Conservation (phyloP, 2,329 filamentous ascomycete species). For the Aureobasidium sp. region DNA sequence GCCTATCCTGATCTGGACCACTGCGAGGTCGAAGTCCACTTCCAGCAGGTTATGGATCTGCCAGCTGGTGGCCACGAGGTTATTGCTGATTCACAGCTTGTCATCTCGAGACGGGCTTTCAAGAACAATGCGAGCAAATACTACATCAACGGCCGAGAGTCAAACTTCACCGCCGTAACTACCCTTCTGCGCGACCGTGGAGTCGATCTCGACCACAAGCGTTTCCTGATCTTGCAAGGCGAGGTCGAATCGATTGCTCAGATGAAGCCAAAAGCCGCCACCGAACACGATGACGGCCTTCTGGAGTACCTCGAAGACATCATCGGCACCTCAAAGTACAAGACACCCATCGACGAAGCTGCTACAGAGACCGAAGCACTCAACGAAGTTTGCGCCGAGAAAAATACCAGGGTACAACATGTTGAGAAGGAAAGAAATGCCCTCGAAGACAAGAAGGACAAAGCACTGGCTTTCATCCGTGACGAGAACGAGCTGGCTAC, state of each 20-base stretch:
- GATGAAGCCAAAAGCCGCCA: slow-evolving; percentile 95
- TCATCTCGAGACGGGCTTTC: slow-evolving; percentile 89
- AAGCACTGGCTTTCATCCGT: slow-evolving; percentile 76
- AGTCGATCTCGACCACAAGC: slow-evolving; percentile 94
- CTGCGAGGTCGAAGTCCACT: slow-evolving; percentile 95
- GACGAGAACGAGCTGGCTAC: slow-evolving; percentile 88
- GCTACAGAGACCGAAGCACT: slow-evolving; percentile 82
- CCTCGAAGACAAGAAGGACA: slow-evolving; percentile 94
- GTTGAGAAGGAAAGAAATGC: slow-evolving; percentile 94
- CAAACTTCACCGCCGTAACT: slow-evolving; percentile 87
- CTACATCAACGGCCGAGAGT: slow-evolving; percentile 85
- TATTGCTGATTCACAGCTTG: slow-evolving; percentile 72
- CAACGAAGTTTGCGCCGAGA: slow-evolving; percentile 92
- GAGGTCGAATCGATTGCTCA: slow-evolving; percentile 98
- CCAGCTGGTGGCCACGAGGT: slow-evolving; percentile 66
- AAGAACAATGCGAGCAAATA: slow-evolving; percentile 98
- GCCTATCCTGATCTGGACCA: slow-evolving; percentile 74
- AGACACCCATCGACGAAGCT: slow-evolving; percentile 90
- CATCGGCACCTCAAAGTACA: slow-evolving; percentile 98
- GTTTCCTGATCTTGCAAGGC: slow-evolving; percentile 92
- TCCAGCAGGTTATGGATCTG: slow-evolving; percentile 87
- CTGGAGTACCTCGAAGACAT: slow-evolving; percentile 98
- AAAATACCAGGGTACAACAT: slow-evolving; percentile 89
- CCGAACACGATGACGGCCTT: slow-evolving; percentile 92
- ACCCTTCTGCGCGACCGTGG: slow-evolving; percentile 78